These are phyloP conservation scores for Paracorniculantispora psalliotae DNA, from an alignment of 2,329 filamentous ascomycete species.

Conservation along the genomic window DNA sequence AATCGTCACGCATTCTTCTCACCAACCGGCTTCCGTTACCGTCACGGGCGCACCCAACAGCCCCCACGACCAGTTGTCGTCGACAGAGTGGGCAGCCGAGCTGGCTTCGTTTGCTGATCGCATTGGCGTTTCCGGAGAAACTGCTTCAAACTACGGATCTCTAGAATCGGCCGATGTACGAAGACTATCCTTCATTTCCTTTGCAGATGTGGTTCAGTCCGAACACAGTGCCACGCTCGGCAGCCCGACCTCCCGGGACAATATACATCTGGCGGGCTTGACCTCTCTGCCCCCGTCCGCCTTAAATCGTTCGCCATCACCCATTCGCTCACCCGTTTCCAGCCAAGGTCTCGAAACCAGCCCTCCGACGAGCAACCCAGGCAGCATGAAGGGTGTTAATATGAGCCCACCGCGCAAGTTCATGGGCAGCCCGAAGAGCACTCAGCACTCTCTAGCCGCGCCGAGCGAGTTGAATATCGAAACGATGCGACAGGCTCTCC, in stretches of 20 bases:
- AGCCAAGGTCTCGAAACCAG: constrained; percentile 64
- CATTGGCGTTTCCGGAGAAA: constrained; percentile 46
- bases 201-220: constrained; percentile 88
- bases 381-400: constrained; percentile 70
- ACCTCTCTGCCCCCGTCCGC: constrained; percentile 51
- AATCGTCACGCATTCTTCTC: constrained; percentile 81
- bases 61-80: constrained; percentile 35
- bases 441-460: constrained; percentile 41
- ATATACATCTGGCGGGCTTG: constrained; percentile 63
- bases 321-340: constrained; percentile 72
- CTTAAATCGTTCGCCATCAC: constrained; percentile 69
- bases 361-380: constrained; percentile 70
- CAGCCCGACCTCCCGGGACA: constrained; percentile 56
- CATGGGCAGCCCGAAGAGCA: constrained; percentile 59
- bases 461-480: constrained; percentile 75
- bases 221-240: constrained; percentile 62
- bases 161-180: constrained; percentile 72
- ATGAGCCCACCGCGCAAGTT: constrained; percentile 58
- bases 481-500: constrained; percentile 86
- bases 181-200: constrained; percentile 89
- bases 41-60: constrained; percentile 48
- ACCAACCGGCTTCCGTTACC: constrained; percentile 70
- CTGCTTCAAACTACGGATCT: constrained; percentile 69
- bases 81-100: constrained; percentile 53
- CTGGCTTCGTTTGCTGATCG: constrained; percentile 48